These are phyloP conservation scores for Cymodocea nodosa DNA, from an alignment of 116 monocot genomes.

Conservation along the genomic window DNA sequence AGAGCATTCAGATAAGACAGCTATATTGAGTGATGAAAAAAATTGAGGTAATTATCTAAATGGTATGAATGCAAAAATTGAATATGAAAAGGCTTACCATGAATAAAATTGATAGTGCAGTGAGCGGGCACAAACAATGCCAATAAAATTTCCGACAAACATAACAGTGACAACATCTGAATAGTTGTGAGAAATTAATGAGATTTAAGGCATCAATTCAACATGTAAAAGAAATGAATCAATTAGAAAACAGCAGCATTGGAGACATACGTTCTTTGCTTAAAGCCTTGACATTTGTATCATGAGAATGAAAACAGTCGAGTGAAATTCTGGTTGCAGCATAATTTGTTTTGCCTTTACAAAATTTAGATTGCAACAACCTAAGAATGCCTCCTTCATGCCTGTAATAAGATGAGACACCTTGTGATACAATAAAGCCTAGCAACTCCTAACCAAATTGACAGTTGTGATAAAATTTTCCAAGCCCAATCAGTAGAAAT, in stretches of 20 bases:
- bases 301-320: slow-evolving; percentile 11
- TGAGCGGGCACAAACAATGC: slow-evolving; percentile 78
- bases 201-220: not conserved
- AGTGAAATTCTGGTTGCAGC: slow-evolving; percentile 9
- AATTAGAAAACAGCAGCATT: not conserved
- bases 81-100: slow-evolving; percentile 42
- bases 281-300: slow-evolving; percentile 26
- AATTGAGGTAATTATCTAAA: not conserved
- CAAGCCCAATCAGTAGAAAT: too few species aligned
- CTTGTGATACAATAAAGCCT: not conserved
- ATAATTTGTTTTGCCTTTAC: slow-evolving; percentile 8
- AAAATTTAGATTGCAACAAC: slow-evolving; percentile 33
- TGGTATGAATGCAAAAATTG: not conserved
- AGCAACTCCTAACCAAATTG: not conserved
- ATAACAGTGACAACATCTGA: slow-evolving; percentile 71
- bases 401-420: slow-evolving; percentile 20
- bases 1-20: not conserved
- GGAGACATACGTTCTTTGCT: slow-evolving; percentile 46
- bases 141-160: slow-evolving; percentile 97
- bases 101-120: slow-evolving; percentile 99
- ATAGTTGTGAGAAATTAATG: slow-evolving; percentile 1
- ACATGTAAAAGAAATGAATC: not conserved
- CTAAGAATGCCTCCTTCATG: slow-evolving; percentile 68
- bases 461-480: not conserved
- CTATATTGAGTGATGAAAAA: not conserved